phyloP scores from a whole-genome alignment of 2,329 filamentous ascomycete genomes.

The Lomentospora prolificans region DNA sequence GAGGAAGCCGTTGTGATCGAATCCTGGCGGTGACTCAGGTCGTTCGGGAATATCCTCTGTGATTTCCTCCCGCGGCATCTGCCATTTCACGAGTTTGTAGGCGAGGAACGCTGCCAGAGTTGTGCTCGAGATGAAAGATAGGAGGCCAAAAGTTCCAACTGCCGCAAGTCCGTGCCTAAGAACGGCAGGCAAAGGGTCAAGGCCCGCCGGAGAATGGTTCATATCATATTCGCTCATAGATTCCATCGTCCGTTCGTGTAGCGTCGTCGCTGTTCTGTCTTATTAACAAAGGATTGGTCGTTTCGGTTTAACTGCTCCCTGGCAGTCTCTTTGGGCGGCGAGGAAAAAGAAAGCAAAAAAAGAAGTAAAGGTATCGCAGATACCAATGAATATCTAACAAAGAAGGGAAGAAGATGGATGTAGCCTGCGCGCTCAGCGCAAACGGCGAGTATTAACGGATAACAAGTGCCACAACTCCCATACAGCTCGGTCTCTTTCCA shows the following conservation, averaged over 20 bases:
- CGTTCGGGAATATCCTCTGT: conserved; percentile 9
- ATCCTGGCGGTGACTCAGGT: conserved; percentile 24
- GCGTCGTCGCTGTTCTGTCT: background rate
- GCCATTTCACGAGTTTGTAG: conserved; percentile 26
- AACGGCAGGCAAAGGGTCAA: conserved; percentile 24
- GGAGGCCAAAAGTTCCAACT: conserved; percentile 25
- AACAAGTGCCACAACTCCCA: background rate
- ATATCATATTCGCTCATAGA: conserved; percentile 15
- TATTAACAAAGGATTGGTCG: background rate
- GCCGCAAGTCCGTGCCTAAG: conserved; percentile 26
- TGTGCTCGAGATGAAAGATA: conserved; percentile 25
- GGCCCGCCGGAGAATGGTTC: conserved; percentile 18
- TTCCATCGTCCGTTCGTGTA: background rate
- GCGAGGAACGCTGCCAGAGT: conserved; percentile 24
- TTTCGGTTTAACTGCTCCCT: background rate
- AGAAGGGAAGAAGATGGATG: background rate
- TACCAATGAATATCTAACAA: background rate
- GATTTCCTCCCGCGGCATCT: conserved; percentile 14
- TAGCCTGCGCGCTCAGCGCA: background rate
- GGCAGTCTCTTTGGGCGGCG: background rate
- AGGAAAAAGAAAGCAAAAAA: background rate
- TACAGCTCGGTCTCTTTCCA: background rate
- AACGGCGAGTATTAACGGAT: background rate
- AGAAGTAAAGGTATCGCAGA: background rate
- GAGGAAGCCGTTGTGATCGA: conserved; percentile 22